These are phyloP conservation scores for Scutellaria barbata DNA, from an alignment of 257 asterid species.

Conservation along the genomic window DNA sequence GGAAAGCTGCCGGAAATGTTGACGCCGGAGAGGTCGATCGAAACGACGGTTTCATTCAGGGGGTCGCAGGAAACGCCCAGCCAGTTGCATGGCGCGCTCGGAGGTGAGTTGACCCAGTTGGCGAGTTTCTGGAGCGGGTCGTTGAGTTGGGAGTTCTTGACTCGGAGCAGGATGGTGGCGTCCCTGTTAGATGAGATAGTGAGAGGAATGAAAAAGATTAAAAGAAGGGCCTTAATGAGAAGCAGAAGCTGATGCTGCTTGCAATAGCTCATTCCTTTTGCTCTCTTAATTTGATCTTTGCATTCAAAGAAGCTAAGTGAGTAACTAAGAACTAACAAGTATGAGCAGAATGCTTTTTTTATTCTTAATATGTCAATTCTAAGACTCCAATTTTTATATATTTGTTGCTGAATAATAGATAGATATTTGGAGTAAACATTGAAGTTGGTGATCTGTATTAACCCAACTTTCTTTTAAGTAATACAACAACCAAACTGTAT, in stretches of 20 bases:
- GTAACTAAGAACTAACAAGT: too few species aligned
- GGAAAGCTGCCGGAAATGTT: slow-evolving; percentile 65
- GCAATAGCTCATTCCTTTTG: slow-evolving; percentile 28
- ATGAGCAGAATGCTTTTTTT: too few species aligned
- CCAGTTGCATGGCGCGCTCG: slow-evolving; percentile 68
- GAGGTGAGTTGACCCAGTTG: slow-evolving; percentile 55
- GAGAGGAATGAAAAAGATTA: slow-evolving; percentile 28
- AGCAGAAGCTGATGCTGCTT: slow-evolving; percentile 16
- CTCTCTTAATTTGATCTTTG: background rate
- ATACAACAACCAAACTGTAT: too few species aligned
- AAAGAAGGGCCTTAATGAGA: slow-evolving; percentile 28
- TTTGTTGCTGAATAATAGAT: too few species aligned
- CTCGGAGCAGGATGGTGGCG: slow-evolving; percentile 60
- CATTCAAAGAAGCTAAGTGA: background rate
- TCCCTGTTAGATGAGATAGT: slow-evolving; percentile 53
- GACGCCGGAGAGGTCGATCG: slow-evolving; percentile 50
- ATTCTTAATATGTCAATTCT: too few species aligned
- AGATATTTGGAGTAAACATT: too few species aligned
- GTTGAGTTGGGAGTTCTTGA: slow-evolving; percentile 52
- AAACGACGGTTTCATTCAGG: slow-evolving; percentile 44
- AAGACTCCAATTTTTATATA: too few species aligned
- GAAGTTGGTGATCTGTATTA: too few species aligned
- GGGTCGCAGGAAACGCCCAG: slow-evolving; percentile 55
- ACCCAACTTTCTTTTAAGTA: too few species aligned
- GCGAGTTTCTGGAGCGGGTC: slow-evolving; percentile 51